phyloP scores from a whole-genome alignment of 2,329 filamentous ascomycete species.

The Scedosporium aurantiacum region DNA sequence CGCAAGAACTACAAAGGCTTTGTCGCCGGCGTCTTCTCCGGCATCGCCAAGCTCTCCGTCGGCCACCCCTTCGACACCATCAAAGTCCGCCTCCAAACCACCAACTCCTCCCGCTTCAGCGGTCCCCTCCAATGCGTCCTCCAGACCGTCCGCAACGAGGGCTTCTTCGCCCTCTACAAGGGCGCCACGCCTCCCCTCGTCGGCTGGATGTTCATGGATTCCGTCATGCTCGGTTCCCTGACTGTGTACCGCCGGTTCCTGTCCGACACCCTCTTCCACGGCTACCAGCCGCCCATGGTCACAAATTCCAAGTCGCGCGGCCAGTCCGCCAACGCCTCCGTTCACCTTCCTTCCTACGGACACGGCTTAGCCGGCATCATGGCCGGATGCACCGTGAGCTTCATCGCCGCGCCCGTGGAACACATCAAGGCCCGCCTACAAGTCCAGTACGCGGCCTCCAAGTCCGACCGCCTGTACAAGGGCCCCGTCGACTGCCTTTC shows the following conservation, averaged over 20 bases:
- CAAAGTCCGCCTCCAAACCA: constrained; percentile 91
- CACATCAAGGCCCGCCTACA: constrained; percentile 91
- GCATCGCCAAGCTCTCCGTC: constrained; percentile 74
- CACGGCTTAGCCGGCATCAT: constrained; percentile 82
- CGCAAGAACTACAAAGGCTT: constrained; percentile 78
- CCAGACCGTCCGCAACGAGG: constrained; percentile 78
- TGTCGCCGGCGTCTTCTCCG: constrained; percentile 90
- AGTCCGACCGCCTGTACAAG: constrained; percentile 66
- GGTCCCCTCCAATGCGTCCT: constrained; percentile 78
- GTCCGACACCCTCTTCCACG: constrained; percentile 62
- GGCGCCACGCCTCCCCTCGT: constrained; percentile 83
- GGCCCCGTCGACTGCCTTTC: constrained; percentile 75
- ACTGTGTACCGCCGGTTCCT: constrained; percentile 81
- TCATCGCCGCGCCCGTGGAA: constrained; percentile 88
- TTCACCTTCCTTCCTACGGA: constrained; percentile 56
- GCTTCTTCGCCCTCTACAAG: constrained; percentile 80
- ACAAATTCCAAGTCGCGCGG: constrained; percentile 16
- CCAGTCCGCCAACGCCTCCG: constrained; percentile 6
- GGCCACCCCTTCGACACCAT: constrained; percentile 84
- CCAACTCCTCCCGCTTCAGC: constrained; percentile 62
- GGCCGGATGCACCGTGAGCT: constrained; percentile 81
- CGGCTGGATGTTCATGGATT: constrained; percentile 99
- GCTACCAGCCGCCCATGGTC: constrained; percentile 24
- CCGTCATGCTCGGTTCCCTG: constrained; percentile 78
- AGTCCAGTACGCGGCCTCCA: constrained; percentile 79